These are phyloP conservation scores for Bassia scoparia DNA, from an alignment of 148 eudicot species.

Conservation along the genomic window DNA sequence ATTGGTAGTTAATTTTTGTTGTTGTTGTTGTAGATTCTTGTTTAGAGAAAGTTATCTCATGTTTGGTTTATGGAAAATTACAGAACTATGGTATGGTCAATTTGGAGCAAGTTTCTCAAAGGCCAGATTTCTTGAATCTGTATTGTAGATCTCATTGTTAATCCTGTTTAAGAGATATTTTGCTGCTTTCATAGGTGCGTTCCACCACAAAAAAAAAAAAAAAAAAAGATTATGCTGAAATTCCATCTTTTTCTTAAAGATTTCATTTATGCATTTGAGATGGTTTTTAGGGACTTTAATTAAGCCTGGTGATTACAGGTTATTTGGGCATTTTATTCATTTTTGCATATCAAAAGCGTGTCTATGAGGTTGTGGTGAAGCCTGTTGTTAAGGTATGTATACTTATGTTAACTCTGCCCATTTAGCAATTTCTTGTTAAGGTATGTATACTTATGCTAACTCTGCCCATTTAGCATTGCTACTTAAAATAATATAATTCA, in stretches of 20 bases:
- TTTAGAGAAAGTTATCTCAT: not conserved
- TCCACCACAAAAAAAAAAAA: too few relatives aligned
- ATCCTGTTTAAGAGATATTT: too few relatives aligned
- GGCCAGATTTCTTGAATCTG: slow-evolving; percentile 68
- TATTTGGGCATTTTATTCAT: too few relatives aligned
- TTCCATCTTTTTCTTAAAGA: too few relatives aligned
- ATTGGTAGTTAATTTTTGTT: too few relatives aligned
- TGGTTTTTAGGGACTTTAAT: too few relatives aligned
- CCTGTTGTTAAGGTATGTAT: slow-evolving; percentile 82
- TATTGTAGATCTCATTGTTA: too few relatives aligned
- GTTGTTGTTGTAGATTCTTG: not conserved
- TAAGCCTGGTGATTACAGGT: too few relatives aligned
- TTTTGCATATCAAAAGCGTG: slow-evolving; percentile 95
- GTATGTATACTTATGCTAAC: slow-evolving; percentile 38
- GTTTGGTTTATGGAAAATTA: slow-evolving; percentile 27
- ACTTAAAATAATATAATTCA: not conserved
- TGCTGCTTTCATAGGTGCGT: too few relatives aligned
- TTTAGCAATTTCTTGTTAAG: slow-evolving; percentile 39
- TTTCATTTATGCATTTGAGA: too few relatives aligned
- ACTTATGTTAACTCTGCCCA: not conserved
- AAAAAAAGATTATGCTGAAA: too few relatives aligned
- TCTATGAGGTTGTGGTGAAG: slow-evolving; percentile 92
- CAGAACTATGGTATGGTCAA: slow-evolving; percentile 69
- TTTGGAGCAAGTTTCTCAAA: slow-evolving; percentile 52
- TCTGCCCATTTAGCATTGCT: not conserved